These are phyloP conservation scores for Capronia coronata DNA, from an alignment of 2,329 filamentous ascomycete genomes.

Conservation along the genomic window DNA sequence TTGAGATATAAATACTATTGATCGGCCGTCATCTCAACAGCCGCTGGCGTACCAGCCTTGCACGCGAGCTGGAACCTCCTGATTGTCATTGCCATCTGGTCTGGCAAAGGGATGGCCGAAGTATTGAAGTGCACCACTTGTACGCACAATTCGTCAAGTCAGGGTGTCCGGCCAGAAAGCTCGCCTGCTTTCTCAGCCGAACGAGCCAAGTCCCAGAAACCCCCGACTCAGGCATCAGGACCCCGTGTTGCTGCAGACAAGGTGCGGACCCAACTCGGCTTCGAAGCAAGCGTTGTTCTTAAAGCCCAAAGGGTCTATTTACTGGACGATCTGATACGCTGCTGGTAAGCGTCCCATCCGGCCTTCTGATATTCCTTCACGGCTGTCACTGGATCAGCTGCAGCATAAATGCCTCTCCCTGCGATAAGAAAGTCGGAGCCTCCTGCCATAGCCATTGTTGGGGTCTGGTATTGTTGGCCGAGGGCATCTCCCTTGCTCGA, in stretches of 20 bases:
- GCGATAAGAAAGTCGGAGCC: constrained; percentile 46
- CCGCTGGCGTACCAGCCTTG: neutral
- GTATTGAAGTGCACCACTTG: no score
- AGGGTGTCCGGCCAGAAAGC: no score
- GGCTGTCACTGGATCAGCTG: constrained; percentile 40
- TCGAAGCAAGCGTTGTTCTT: neutral
- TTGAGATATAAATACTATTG: neutral
- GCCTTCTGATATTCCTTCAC: constrained; percentile 41
- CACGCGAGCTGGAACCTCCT: neutral
- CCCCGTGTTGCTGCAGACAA: neutral
- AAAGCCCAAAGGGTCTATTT: neutral
- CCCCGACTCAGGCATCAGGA: no score
- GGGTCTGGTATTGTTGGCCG: constrained; percentile 46
- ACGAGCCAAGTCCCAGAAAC: no score
- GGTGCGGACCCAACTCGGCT: no score
- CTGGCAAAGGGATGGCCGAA: no score
- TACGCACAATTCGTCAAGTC: no score
- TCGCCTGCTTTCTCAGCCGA: neutral
- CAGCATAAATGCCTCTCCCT: constrained; percentile 43
- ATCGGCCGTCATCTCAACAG: neutral
- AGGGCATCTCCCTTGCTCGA: constrained; percentile 43
- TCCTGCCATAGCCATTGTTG: constrained; percentile 39
- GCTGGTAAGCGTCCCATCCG: constrained; percentile 42
- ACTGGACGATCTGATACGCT: constrained; percentile 12
- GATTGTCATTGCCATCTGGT: neutral